These are phyloP conservation scores for Phytophthora boehmeriae DNA, from an alignment of 352 stramenopile species.

Conservation along the genomic window DNA sequence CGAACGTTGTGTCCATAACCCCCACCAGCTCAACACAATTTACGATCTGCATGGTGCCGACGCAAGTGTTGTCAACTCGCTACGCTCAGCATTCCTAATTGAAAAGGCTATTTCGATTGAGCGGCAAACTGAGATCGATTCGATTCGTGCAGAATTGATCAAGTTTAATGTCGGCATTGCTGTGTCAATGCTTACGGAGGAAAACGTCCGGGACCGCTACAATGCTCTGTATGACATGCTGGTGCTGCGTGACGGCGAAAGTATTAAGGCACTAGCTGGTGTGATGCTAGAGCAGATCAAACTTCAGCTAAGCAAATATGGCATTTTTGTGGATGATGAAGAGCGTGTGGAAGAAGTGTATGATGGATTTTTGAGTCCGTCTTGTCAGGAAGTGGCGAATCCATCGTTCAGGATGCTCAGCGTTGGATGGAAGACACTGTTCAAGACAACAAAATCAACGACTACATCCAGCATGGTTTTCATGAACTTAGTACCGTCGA, in stretches of 20 bases:
- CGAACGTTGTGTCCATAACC: background rate
- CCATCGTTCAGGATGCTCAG: slow-evolving; percentile 71
- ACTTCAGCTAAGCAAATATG: slow-evolving; percentile 58
- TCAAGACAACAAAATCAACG: slow-evolving; percentile 35
- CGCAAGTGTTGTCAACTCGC: slow-evolving; percentile 53
- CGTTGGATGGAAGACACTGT: slow-evolving; percentile 66
- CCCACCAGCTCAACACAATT: slow-evolving; percentile 47
- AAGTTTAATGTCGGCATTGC: slow-evolving; percentile 63
- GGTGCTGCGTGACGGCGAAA: slow-evolving; percentile 72
- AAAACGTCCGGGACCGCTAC: slow-evolving; percentile 43
- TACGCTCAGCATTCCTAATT: slow-evolving; percentile 67
- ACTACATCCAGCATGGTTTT: slow-evolving; percentile 74
- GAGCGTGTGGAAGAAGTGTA: slow-evolving; percentile 69
- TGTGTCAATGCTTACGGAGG: slow-evolving; percentile 13
- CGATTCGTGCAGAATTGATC: slow-evolving; percentile 50
- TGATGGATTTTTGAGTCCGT: slow-evolving; percentile 63
- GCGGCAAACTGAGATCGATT: slow-evolving; percentile 38
- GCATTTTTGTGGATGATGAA: slow-evolving; percentile 63
- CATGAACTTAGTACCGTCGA: slow-evolving; percentile 62
- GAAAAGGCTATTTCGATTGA: slow-evolving; percentile 76
- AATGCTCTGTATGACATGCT: slow-evolving; percentile 65
- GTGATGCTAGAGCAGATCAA: slow-evolving; percentile 73
- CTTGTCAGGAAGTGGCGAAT: slow-evolving; percentile 50
- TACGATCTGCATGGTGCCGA: slow-evolving; percentile 62
- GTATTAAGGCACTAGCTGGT: slow-evolving; percentile 58